Evolutionary conservation across 495 filamentous ascomycete genomes (phyloP).

Genomic region (Xanthoparmelia taractica): DNA sequence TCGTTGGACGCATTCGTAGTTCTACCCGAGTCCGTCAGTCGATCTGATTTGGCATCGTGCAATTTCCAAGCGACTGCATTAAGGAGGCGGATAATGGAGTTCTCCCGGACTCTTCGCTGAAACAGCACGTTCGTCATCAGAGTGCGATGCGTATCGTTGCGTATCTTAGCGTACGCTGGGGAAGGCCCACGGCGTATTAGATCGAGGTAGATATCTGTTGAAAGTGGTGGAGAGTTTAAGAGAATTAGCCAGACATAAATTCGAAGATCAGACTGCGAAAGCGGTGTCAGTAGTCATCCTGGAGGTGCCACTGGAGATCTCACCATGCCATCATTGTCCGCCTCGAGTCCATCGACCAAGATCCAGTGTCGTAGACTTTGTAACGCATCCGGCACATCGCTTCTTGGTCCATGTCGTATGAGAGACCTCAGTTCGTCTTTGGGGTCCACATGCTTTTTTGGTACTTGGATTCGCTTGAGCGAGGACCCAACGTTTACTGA

Average conservation of each 20-base stretch:
- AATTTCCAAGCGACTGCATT: slow-evolving; percentile 94
- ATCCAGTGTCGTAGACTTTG: slow-evolving; percentile 70
- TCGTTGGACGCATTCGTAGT: slow-evolving; percentile 23
- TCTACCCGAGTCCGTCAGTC: slow-evolving; percentile 30
- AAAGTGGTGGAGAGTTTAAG: slow-evolving; percentile 72
- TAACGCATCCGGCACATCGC: slow-evolving; percentile 57
- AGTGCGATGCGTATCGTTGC: slow-evolving; percentile 95
- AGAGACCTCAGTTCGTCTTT: slow-evolving; percentile 56
- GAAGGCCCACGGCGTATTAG: slow-evolving; percentile 90
- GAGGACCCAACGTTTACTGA: slow-evolving; percentile 30
- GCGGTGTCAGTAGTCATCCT: slow-evolving; percentile 6
- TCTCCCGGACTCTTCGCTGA: slow-evolving; percentile 88
- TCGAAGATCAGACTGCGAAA: slow-evolving; percentile 70
- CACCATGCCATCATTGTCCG: slow-evolving; percentile 88
- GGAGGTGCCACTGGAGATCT: slow-evolving; percentile 18
- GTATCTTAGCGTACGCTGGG: slow-evolving; percentile 91
- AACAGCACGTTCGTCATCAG: slow-evolving; percentile 93
- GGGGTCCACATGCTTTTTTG: slow-evolving; percentile 51
- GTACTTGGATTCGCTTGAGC: slow-evolving; percentile 40
- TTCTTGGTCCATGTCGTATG: slow-evolving; percentile 62
- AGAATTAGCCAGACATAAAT: slow-evolving; percentile 95
- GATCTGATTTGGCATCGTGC: slow-evolving; percentile 60
- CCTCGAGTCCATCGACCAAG: slow-evolving; percentile 68
- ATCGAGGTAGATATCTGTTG: slow-evolving; percentile 78
- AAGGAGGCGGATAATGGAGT: slow-evolving; percentile 87